Evolutionary conservation across 495 filamentous ascomycete species (phyloP).

Genomic region (Extremus antarcticus): DNA sequence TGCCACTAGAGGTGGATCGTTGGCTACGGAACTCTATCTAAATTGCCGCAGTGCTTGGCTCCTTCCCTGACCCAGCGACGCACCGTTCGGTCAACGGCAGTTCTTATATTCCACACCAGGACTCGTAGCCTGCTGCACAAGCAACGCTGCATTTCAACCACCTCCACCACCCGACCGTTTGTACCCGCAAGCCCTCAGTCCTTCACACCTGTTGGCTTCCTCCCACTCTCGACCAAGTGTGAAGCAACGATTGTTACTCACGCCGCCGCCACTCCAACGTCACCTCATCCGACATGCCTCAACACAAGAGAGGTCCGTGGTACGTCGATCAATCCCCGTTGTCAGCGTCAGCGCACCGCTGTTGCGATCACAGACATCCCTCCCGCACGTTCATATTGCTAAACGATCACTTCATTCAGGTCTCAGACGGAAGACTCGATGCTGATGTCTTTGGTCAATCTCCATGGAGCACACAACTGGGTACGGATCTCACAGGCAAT

Average conservation of each 20-base stretch:
- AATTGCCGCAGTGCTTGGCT: neutral
- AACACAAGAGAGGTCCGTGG: slow-evolving; percentile 74
- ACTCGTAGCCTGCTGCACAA: neutral
- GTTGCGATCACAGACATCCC: no score
- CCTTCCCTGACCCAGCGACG: neutral
- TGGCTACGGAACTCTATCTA: neutral
- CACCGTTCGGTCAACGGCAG: neutral
- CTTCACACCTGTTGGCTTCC: no score
- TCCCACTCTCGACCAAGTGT: neutral
- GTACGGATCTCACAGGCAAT: slow-evolving; percentile 73
- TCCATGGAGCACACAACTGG: slow-evolving; percentile 82
- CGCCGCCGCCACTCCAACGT: neutral
- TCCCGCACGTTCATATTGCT: no score
- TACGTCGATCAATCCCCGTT: neutral
- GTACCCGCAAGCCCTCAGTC: neutral
- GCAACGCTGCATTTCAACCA: neutral
- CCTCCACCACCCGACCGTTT: neutral
- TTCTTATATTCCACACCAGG: neutral
- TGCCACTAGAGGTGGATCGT: neutral
- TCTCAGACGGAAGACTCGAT: slow-evolving; percentile 66
- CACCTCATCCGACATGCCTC: slow-evolving; percentile 21
- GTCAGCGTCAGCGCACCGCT: no score
- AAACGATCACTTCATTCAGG: slow-evolving; percentile 29
- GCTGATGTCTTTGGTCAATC: slow-evolving; percentile 61
- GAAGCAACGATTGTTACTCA: neutral